phyloP scores from a whole-genome alignment of 2,329 filamentous ascomycete species.

The Colletotrichum sp. region DNA sequence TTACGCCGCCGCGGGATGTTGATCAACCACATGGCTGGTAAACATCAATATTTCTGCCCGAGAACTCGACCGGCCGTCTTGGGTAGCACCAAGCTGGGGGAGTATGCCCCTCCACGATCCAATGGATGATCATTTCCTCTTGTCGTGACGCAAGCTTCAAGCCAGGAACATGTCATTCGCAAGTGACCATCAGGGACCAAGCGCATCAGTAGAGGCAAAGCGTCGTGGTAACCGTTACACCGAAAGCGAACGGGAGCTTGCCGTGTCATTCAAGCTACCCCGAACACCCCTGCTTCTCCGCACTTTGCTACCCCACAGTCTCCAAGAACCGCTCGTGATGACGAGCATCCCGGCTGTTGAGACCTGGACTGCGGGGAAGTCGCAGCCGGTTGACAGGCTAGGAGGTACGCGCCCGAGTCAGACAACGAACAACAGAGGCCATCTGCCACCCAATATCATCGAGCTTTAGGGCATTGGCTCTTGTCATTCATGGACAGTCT shows the following conservation, averaged over 20 bases:
- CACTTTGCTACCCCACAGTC: constrained; percentile 13
- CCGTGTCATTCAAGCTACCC: neutral
- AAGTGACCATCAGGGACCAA: neutral
- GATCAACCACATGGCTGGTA: neutral
- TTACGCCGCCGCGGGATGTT: neutral
- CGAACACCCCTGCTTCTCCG: constrained; percentile 9
- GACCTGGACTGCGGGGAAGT: constrained; percentile 12
- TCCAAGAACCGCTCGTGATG: neutral
- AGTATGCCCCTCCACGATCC: neutral
- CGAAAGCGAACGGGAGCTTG: neutral
- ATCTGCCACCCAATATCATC: neutral
- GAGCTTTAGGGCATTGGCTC: neutral
- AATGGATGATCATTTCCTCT: neutral
- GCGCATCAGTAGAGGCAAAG: neutral
- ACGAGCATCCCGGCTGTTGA: neutral
- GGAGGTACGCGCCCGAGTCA: neutral
- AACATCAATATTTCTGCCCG: neutral
- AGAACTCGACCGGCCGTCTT: neutral
- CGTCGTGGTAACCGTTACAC: constrained; percentile 5
- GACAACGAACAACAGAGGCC: neutral
- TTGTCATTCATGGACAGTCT: neutral
- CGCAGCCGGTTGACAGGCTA: neutral
- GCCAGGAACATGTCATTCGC: neutral
- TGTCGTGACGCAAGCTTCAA: neutral
- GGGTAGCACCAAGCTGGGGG: neutral